These are phyloP conservation scores for Tolypocladium pustulatum DNA, from an alignment of 2,329 filamentous ascomycete genomes.

Conservation along the genomic window DNA sequence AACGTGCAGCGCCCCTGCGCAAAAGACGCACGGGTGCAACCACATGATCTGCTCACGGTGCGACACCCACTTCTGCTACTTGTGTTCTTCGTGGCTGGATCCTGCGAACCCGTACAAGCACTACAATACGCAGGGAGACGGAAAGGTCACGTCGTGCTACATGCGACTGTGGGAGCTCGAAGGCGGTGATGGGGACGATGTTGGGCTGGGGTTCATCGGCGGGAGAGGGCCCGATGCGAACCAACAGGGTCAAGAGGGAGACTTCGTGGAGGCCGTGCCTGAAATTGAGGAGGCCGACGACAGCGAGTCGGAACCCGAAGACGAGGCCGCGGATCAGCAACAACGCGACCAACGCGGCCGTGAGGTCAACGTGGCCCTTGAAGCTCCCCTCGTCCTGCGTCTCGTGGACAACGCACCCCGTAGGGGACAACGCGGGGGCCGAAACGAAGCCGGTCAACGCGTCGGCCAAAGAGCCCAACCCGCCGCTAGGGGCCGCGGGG, in stretches of 20 bases:
- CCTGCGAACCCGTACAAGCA: conserved; percentile 77
- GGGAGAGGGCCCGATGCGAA: conserved; percentile 13
- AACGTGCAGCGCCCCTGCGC: conserved; percentile 71
- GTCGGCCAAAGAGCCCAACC: neutral
- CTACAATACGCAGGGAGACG: conserved; percentile 58
- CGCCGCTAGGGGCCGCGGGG: neutral
- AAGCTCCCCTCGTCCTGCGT: conserved; percentile 46
- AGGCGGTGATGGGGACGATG: conserved; percentile 58
- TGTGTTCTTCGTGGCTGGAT: conserved; percentile 80
- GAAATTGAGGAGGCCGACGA: conserved; percentile 23
- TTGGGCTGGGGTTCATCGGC: conserved; percentile 33
- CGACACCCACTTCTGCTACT: conserved; percentile 87
- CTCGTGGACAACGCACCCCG: conserved; percentile 31
- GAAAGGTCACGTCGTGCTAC: conserved; percentile 55
- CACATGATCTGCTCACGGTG: conserved; percentile 94
- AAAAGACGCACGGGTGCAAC: conserved; percentile 92
- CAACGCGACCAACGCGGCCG: conserved; percentile 16
- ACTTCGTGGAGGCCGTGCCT: neutral
- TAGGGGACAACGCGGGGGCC: conserved; percentile 15
- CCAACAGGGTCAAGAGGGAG: neutral
- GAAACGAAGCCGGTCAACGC: neutral
- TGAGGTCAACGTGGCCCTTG: conserved; percentile 37
- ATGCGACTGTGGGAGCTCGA: conserved; percentile 86
- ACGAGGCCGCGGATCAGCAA: conserved; percentile 11
- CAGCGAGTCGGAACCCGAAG: conserved; percentile 13